phyloP scores from a whole-genome alignment of 1,284 basidiomycete species.

The Cerrena zonata region DNA sequence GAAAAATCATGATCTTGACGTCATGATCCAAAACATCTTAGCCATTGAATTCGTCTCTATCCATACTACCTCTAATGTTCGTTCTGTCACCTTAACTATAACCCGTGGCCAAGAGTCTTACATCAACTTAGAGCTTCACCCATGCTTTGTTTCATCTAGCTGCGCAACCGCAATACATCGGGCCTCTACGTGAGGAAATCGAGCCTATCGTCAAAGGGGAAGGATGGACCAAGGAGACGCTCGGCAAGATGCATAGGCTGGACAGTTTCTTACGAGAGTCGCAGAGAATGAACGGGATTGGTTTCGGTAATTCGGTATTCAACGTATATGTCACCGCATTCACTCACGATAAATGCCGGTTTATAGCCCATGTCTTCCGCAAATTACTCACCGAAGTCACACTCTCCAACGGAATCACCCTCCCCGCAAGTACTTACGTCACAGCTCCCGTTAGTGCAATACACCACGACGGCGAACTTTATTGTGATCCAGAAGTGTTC shows the following conservation, averaged over 20 bases:
- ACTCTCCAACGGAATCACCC: slow-evolving; percentile 8
- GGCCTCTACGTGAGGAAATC: slow-evolving; percentile 6
- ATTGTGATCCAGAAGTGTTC: slow-evolving; percentile 7
- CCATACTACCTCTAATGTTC: slow-evolving; percentile 5
- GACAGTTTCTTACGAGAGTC: slow-evolving; percentile 49
- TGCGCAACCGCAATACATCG: slow-evolving; percentile 1
- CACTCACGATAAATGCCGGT: too few species aligned
- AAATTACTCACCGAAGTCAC: background rate
- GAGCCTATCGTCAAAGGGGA: slow-evolving; percentile 26
- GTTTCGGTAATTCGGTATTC: too few species aligned
- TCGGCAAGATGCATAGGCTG: slow-evolving; percentile 40
- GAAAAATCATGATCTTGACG: slow-evolving; percentile 8
- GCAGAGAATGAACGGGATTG: slow-evolving; percentile 31
- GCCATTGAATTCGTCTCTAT: slow-evolving; percentile 3
- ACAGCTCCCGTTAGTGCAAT: background rate
- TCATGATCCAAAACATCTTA: background rate
- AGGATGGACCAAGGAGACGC: slow-evolving; percentile 40
- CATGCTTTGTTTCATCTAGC: slow-evolving; percentile 7
- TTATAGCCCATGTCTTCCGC: background rate
- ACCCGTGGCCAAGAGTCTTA: background rate
- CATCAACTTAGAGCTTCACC: slow-evolving; percentile 6
- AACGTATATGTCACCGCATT: too few species aligned
- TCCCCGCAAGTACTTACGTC: slow-evolving; percentile 4
- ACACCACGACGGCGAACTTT: slow-evolving; percentile 8
- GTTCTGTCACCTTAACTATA: background rate